Evolutionary conservation across 2,329 filamentous ascomycete species (phyloP).

Genomic region (Hypoxylon rubiginosum): DNA sequence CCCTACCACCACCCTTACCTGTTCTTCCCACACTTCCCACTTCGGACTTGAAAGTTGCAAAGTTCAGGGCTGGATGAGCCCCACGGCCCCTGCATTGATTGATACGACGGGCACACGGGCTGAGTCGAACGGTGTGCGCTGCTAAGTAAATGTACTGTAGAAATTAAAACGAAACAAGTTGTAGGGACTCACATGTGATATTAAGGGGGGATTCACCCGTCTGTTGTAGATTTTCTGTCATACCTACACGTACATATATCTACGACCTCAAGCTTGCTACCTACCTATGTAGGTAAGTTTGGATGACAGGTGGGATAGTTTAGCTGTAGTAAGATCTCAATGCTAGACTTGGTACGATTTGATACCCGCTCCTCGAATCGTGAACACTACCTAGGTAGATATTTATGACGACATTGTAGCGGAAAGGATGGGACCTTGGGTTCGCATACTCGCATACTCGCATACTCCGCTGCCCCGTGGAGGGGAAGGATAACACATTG

Average conservation of each 20-base stretch:
- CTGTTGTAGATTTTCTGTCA: background rate
- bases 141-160: constrained; percentile 19
- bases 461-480: constrained; percentile 16
- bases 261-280: background rate
- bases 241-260: background rate
- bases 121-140: constrained; percentile 15
- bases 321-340: background rate
- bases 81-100: constrained; percentile 40
- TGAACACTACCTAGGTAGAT: background rate
- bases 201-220: constrained; percentile 8
- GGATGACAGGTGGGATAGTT: background rate
- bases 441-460: background rate
- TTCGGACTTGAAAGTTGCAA: constrained; percentile 11
- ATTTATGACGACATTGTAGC: constrained; percentile 35
- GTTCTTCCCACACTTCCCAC: constrained; percentile 6
- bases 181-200: constrained; percentile 32
- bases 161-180: constrained; percentile 23
- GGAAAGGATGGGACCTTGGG: constrained; percentile 26
- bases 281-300: background rate
- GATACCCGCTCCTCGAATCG: background rate
- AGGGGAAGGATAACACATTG: constrained; percentile 1
- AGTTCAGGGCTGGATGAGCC: constrained; percentile 24
- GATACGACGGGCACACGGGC: background rate
- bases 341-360: background rate
- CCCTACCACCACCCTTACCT: constrained; percentile 4